A percentile compares a stretch with the other conserved stretches of the same genome.
Evolutionary conservation across 75 land plant genomes (phyloP).

Genomic region (Cunninghamia lanceolata): DNA sequence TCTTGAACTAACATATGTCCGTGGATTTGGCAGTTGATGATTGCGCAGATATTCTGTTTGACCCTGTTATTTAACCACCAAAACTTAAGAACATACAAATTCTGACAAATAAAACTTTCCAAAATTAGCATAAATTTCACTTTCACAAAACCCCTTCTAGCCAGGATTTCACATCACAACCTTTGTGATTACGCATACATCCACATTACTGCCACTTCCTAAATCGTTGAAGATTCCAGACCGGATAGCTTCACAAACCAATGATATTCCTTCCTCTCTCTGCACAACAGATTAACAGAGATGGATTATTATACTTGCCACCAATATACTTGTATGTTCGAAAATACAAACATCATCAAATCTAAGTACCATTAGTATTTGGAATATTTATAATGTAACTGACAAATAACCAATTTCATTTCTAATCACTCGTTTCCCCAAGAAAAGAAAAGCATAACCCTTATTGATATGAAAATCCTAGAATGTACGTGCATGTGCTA

Average conservation of each 20-base stretch:
- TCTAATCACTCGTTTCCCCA: not conserved
- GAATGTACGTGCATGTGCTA: not conserved
- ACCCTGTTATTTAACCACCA: conserved; percentile 42
- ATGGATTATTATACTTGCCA: not conserved
- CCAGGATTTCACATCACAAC: conserved; percentile 17
- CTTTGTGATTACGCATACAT: conserved; percentile 96
- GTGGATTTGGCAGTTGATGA: conserved; percentile 76
- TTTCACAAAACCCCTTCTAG: not conserved
- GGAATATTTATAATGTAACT: not conserved
- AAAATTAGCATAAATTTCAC: no score
- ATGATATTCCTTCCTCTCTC: conserved; percentile 86
- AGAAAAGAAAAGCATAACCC: not conserved
- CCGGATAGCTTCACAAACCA: conserved; percentile 82
- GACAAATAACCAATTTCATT: not conserved
- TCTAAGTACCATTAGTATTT: not conserved
- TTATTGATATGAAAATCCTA: not conserved
- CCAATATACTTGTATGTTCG: not conserved
- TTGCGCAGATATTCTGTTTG: conserved; percentile 81
- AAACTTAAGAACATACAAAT: not conserved
- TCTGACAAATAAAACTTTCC: not conserved
- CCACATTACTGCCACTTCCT: conserved; percentile 99
- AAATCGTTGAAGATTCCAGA: conserved; percentile 98
- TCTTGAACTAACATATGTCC: conserved; percentile 65
- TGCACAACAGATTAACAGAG: conserved; percentile 23
- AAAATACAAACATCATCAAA: not conserved